A percentile compares a stretch with the other conserved stretches of the same genome.
Conservation (phyloP, 345 rosid species). For the Euphorbia tirucalli region DNA sequence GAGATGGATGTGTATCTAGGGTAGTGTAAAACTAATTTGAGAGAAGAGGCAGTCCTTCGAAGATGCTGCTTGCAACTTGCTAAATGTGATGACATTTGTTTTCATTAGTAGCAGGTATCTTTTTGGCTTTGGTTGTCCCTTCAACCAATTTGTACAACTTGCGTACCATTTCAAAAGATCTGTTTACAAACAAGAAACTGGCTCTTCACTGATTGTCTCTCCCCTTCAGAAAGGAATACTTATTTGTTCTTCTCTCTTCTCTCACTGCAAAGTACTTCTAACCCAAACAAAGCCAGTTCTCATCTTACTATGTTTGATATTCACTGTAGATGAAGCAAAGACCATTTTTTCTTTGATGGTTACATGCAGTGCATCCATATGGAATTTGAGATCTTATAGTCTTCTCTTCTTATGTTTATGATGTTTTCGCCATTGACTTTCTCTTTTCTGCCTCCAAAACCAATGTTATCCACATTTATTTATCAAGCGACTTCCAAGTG, state of each 20-base stretch:
- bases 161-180: neutral
- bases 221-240: no score
- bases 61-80: neutral
- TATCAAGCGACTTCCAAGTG: neutral
- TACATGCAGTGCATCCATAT: neutral
- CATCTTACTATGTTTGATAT: no score
- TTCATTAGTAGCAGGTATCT: neutral
- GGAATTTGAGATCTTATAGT: neutral
- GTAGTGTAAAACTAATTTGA: neutral
- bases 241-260: no score
- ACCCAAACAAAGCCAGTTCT: no score
- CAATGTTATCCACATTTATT: neutral
- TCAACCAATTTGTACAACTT: neutral
- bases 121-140: neutral
- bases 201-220: no score
- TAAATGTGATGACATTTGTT: neutral
- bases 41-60: neutral
- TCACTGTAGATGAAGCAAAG: neutral
- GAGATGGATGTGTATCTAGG: neutral
- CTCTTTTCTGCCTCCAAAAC: neutral
- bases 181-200: neutral
- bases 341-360: neutral
- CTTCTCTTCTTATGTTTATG: neutral
- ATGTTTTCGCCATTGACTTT: neutral
- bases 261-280: no score